Conservation (phyloP, 75 land plant genomes). For the Larix kaempferi region DNA sequence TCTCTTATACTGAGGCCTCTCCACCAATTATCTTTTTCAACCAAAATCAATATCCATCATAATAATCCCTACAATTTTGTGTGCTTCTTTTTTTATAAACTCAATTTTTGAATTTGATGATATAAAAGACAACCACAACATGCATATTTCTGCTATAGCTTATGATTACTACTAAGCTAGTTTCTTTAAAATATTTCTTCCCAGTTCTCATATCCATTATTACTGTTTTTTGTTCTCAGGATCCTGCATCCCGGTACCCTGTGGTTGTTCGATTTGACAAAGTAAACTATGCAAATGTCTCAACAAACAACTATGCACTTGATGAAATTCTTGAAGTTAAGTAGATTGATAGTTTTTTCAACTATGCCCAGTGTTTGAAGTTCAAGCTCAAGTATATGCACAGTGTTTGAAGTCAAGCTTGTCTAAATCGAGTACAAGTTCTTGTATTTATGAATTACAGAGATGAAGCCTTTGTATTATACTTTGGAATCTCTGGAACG, state of each 20-base stretch:
- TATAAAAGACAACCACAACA: no score
- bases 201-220: background rate
- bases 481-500: background rate
- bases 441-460: background rate
- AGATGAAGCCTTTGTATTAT: slow-evolving; percentile 1
- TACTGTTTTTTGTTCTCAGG: slow-evolving; percentile 21
- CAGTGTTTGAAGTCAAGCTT: background rate
- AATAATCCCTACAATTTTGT: no score
- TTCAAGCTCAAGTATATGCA: background rate
- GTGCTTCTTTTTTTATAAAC: no score
- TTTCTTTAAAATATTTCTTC: background rate
- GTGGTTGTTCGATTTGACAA: slow-evolving; percentile 85
- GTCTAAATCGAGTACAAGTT: background rate
- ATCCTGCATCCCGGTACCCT: slow-evolving; percentile 63
- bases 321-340: slow-evolving; percentile 60
- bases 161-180: background rate
- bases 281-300: slow-evolving; percentile 78
- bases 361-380: background rate
- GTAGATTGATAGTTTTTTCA: slow-evolving; percentile 11
- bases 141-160: no score
- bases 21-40: no score
- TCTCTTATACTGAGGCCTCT: no score
- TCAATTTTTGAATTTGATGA: no score
- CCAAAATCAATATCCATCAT: no score
- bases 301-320: slow-evolving; percentile 85